Conservation (phyloP, 2,329 filamentous ascomycete species). For the Monosporascus cannonballus region DNA sequence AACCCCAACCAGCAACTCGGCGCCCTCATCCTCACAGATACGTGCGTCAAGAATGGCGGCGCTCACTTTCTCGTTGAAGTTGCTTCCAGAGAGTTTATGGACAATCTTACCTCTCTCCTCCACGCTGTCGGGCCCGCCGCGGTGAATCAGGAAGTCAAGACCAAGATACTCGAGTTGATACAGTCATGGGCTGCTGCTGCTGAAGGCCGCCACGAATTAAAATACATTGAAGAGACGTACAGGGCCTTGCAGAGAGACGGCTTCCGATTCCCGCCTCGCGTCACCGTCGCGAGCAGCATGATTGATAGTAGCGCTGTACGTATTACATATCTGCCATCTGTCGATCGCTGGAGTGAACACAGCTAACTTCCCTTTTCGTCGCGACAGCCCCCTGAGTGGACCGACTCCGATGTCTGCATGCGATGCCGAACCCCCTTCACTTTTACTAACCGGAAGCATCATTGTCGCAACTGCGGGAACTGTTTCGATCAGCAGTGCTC, state of each 20-base stretch:
- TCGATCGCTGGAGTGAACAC: background rate
- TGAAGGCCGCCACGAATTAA: slow-evolving; percentile 74
- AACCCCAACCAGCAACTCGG: slow-evolving; percentile 96
- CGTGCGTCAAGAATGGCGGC: slow-evolving; percentile 97
- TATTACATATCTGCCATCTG: slow-evolving; percentile 14
- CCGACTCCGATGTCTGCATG: slow-evolving; percentile 97
- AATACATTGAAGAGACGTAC: slow-evolving; percentile 87
- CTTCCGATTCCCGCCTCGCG: slow-evolving; percentile 81
- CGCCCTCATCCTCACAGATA: slow-evolving; percentile 93
- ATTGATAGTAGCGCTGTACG: slow-evolving; percentile 90
- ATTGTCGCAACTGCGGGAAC: slow-evolving; percentile 96
- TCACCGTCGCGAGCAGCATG: slow-evolving; percentile 91
- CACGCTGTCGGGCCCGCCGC: slow-evolving; percentile 70
- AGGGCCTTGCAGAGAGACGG: slow-evolving; percentile 75
- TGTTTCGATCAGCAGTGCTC: slow-evolving; percentile 97
- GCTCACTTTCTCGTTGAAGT: slow-evolving; percentile 93
- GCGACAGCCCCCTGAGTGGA: slow-evolving; percentile 87
- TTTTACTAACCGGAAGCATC: slow-evolving; percentile 97
- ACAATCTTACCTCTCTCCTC: slow-evolving; percentile 86
- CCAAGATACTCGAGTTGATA: slow-evolving; percentile 87
- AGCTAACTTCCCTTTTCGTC: slow-evolving; percentile 10
- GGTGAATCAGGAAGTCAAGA: slow-evolving; percentile 78
- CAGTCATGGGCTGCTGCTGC: slow-evolving; percentile 90
- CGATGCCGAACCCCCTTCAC: slow-evolving; percentile 92
- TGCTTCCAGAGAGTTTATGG: slow-evolving; percentile 96